These are phyloP conservation scores for Mangifera indica DNA, from an alignment of 345 rosid species.

Conservation along the genomic window DNA sequence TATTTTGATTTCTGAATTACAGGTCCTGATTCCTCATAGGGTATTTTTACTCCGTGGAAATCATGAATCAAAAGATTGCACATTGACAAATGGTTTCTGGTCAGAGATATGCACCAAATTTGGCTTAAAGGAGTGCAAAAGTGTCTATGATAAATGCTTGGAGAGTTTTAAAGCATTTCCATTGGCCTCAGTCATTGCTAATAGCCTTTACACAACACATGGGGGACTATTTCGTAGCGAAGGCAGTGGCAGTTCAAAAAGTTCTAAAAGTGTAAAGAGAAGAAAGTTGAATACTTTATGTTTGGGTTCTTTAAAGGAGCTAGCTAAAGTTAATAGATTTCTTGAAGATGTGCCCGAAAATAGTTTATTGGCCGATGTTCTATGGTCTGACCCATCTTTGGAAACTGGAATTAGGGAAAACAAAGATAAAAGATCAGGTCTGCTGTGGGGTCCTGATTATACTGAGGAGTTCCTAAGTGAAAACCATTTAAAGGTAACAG, in stretches of 20 bases:
- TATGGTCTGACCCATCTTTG: constrained; percentile 47
- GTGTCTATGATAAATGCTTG: constrained; percentile 34
- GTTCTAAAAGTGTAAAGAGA: constrained; percentile 22
- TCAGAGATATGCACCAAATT: constrained; percentile 42
- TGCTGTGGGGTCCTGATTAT: constrained; percentile 50
- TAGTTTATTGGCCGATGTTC: constrained; percentile 36
- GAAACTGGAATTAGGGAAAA: constrained; percentile 37
- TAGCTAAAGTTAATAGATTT: constrained; percentile 36
- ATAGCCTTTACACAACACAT: constrained; percentile 40
- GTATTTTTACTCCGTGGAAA: constrained; percentile 45
- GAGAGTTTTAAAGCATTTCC: constrained; percentile 39
- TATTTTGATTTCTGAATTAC: not conserved
- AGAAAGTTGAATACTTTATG: constrained; percentile 17
- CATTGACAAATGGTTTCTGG: constrained; percentile 35
- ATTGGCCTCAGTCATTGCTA: constrained; percentile 36
- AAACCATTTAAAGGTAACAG: constrained; percentile 37
- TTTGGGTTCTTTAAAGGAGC: constrained; percentile 42
- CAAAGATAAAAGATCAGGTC: constrained; percentile 28
- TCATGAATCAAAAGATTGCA: constrained; percentile 40
- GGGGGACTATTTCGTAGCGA: constrained; percentile 47
- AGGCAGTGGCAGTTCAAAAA: not conserved
- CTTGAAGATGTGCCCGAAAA: constrained; percentile 33
- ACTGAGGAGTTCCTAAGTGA: constrained; percentile 37
- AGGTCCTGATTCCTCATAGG: constrained; percentile 45
- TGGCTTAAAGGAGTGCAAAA: constrained; percentile 27